phyloP scores from a whole-genome alignment of 495 filamentous ascomycete genomes.

The Podospora fimiseda region DNA sequence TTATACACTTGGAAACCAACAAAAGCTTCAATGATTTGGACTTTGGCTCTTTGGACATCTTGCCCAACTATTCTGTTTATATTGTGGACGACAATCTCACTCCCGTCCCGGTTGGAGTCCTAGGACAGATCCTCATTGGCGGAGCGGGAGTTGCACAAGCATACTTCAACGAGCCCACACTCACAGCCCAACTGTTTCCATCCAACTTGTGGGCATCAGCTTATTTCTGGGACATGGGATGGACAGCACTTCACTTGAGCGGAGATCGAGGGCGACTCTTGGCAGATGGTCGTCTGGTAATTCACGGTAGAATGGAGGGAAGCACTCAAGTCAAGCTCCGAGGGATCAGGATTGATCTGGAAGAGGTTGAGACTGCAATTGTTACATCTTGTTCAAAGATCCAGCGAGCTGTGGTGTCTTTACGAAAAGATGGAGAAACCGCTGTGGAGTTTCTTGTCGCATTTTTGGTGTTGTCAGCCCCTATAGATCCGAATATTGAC shows the following conservation, averaged over 20 bases:
- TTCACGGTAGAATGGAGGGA: slow-evolving; percentile 37
- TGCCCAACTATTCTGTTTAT: background rate
- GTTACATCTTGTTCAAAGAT: too few relatives aligned
- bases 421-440: too few relatives aligned
- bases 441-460: too few relatives aligned
- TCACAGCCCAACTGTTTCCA: background rate
- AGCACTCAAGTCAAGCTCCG: slow-evolving; percentile 42
- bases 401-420: too few relatives aligned
- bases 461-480: too few relatives aligned
- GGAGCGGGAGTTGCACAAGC: background rate
- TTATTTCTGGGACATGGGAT: background rate
- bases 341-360: slow-evolving; percentile 47
- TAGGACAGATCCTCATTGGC: background rate
- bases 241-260: slow-evolving; percentile 25
- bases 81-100: background rate
- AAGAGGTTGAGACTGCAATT: slow-evolving; percentile 41
- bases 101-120: background rate
- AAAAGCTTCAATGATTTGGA: background rate
- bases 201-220: background rate
- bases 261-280: slow-evolving; percentile 34
- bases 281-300: slow-evolving; percentile 32
- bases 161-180: background rate
- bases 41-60: background rate
- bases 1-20: background rate
- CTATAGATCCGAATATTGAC: slow-evolving; percentile 1